Base-by-base conservation (phyloP, 2,329 filamentous ascomycete species). In the Penicillium sclerotigenum region DNA sequence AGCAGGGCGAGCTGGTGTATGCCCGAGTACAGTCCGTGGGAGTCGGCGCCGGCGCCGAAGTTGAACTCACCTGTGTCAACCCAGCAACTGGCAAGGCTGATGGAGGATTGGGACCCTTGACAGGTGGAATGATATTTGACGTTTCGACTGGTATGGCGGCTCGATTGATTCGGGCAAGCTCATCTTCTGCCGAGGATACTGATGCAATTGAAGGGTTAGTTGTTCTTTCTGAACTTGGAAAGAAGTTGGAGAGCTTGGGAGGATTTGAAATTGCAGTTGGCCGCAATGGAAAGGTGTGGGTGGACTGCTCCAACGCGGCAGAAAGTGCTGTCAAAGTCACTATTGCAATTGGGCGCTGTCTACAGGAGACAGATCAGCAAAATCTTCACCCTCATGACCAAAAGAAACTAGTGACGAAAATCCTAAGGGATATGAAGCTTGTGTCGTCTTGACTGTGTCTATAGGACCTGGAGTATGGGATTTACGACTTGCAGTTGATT, bases 231-330 rank as follows among this genome's bases (percentile, higher is more conserved):
- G 89, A 91, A 68, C 77, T 97, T 14, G 92, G 87, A 3, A 86
- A 87, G 56, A 93, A 90, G 52, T 75, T 96, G 14, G 74, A 76
- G 57, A 68, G 68, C 40, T 63, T 71, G 2, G 77, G 77, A 20
- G 86, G 89, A 20, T 99, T 97, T 72, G 94, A 99, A 79, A 89
- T 95, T 57, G 93, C 93, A 0, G 89, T 96, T 9, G 94, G 94
- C 18, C 85, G 91, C 68, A 99, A 99, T 73, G 94, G 94, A 38
- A 87, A 85, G 72, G 83, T 97, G 22, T 97, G 94, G 91, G 89
- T 97, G 14, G 87, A 93, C 68, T 91, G 88, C 63, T 74, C 75
- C 5, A 73, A 75, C 55, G 89, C 88, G 28, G 88, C 80, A 59
- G 72, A 75, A 29, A 63, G 58, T 54, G 69, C 71, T 14, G 77